Evolutionary conservation across 768 basidiomycete genomes (phyloP), one percentile per base, ranked within the genome.

Genomic region (Podaxis mareebaensis): DNA sequence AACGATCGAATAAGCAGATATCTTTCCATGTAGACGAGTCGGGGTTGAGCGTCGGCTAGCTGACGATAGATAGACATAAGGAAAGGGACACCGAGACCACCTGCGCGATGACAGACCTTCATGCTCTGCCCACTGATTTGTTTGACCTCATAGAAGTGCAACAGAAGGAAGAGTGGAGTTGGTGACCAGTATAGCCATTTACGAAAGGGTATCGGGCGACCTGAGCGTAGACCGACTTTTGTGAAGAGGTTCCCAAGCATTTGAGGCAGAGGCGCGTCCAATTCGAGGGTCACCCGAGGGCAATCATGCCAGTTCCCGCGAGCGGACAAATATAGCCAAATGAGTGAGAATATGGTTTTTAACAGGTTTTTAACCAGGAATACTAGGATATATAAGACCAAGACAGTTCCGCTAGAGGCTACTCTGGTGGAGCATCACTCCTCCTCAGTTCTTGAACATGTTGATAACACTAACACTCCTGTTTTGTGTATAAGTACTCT

Each of bases 41-140:
- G 38, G 91, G 91, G 70, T 92, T 92, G 61, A 92, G 79, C 36
- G 88, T 90, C 33, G 91, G 82, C 85, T 87, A 77, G 70, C 74
- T 76, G 60, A 54, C 51, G 51, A 48, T 52, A 56, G 30, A 33
- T 49, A 54, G 24, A 26, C 42, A 46, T 55, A n/a, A 46, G 40
- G 44, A 33, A 4, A 17, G 52, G 40, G 22, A 30, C 46, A 10
- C 22, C 17, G 11, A 30, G 17, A 24, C 11, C 40, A 28, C 42
- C 28, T 58, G n/a, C 17, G 8, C 17, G 42, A 28, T 17, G n/a
- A 24, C 77, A 61, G 66, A 89, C 90, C 87, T 90, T 88, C 90
- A 92, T 92, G 68, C 89, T 91, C 53, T 83, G 76, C 4, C 89
- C 90, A 8, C 76, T 78, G 12, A 91, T 78, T 3, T 78, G 74